Evolutionary conservation across 345 rosid species (phyloP).

Genomic region (Hibiscus trionum): DNA sequence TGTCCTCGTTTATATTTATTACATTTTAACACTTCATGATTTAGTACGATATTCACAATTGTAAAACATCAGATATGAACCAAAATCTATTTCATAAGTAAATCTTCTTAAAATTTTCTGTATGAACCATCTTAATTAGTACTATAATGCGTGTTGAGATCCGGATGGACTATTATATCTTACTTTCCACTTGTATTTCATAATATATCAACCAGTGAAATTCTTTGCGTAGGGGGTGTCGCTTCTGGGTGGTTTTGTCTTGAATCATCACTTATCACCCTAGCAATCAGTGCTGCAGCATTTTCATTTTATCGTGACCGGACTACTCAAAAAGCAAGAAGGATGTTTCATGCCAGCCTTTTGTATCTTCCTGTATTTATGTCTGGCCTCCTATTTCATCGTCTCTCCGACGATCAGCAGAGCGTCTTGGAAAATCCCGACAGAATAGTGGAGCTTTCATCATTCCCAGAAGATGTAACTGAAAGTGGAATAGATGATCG

Average conservation of each 20-base stretch:
- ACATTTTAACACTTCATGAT: too few relatives aligned
- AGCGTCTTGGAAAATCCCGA: slow-evolving; percentile 16
- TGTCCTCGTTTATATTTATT: too few relatives aligned
- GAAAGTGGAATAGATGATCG: slow-evolving; percentile 15
- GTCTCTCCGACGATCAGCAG: slow-evolving; percentile 33
- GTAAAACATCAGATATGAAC: background rate
- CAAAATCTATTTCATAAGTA: too few relatives aligned
- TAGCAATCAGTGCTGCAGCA: slow-evolving; percentile 74
- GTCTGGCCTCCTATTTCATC: slow-evolving; percentile 73
- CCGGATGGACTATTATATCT: slow-evolving; percentile 24
- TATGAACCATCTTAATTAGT: background rate
- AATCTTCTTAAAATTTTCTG: too few relatives aligned
- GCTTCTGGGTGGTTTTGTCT: slow-evolving; percentile 76
- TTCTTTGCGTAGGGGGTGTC: slow-evolving; percentile 56
- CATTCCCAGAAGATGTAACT: slow-evolving; percentile 11
- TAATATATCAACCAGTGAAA: slow-evolving; percentile 25
- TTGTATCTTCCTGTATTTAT: slow-evolving; percentile 79
- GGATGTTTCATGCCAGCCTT: slow-evolving; percentile 82
- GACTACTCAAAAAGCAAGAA: slow-evolving; percentile 60
- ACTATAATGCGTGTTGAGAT: background rate
- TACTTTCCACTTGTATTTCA: background rate
- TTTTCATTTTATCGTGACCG: slow-evolving; percentile 69
- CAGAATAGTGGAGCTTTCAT: slow-evolving; percentile 14
- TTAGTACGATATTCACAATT: background rate
- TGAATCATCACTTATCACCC: slow-evolving; percentile 60